Conservation (phyloP, 2,329 filamentous ascomycete species). For the Coniochaeta pulveracea region DNA sequence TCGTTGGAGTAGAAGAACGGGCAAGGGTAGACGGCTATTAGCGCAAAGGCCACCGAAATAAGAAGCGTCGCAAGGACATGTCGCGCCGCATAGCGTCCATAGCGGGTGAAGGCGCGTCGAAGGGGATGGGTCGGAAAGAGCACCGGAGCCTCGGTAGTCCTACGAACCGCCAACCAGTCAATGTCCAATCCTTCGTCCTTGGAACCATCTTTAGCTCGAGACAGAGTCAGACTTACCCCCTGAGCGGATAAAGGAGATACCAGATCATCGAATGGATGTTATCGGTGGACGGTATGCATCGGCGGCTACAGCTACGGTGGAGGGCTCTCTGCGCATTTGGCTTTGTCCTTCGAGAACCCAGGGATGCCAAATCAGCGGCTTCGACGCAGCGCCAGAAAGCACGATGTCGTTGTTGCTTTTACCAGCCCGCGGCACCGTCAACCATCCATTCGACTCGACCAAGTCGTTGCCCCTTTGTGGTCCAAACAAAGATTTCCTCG, state of each 20-base stretch:
- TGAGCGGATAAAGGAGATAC: constrained; percentile 66
- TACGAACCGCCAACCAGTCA: constrained; percentile 20
- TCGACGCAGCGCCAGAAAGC: no score
- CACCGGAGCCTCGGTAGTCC: constrained; percentile 63
- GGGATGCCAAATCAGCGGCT: no score
- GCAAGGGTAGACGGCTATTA: constrained; percentile 62
- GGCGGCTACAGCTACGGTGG: neutral
- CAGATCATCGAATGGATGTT: constrained; percentile 48
- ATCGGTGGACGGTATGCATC: constrained; percentile 1
- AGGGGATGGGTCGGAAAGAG: constrained; percentile 55
- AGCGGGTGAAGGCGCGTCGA: constrained; percentile 52
- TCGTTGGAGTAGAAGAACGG: constrained; percentile 65
- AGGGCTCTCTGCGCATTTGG: neutral
- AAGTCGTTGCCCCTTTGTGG: no score
- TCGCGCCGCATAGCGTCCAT: constrained; percentile 58
- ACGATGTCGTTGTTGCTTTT: no score
- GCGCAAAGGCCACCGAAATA: constrained; percentile 59
- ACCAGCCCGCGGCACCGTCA: no score
- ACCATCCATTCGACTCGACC: no score
- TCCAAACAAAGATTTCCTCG: no score
- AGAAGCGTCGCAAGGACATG: constrained; percentile 67
- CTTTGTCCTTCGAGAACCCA: no score
- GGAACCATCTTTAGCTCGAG: constrained; percentile 2
- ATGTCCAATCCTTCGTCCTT: no score
- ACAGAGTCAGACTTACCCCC: constrained; percentile 47